These are phyloP conservation scores for Salvia rosmarinus DNA, from an alignment of 257 asterid genomes.

Conservation along the genomic window DNA sequence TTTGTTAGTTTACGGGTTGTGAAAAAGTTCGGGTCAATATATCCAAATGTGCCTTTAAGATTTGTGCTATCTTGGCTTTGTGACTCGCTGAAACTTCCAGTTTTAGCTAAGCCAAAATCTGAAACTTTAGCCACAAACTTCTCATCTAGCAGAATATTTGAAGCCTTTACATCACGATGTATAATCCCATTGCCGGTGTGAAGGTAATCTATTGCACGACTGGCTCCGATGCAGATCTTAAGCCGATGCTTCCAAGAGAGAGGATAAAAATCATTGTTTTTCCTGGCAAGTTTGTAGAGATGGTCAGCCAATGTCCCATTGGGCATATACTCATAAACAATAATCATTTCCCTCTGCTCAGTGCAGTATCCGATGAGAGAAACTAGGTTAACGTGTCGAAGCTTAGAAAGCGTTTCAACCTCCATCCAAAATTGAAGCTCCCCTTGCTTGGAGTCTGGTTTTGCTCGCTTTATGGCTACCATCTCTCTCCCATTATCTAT, in stretches of 20 bases:
- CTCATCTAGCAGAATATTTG: constrained; percentile 62
- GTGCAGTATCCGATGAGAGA: constrained; percentile 65
- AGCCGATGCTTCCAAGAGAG: constrained; percentile 53
- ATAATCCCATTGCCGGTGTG: constrained; percentile 50
- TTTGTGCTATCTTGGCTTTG: constrained; percentile 37
- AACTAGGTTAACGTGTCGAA: constrained; percentile 60
- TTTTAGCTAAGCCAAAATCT: constrained; percentile 68
- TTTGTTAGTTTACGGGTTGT: constrained; percentile 53
- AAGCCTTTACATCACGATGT: constrained; percentile 65
- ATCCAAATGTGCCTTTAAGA: constrained; percentile 72
- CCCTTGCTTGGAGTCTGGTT: constrained; percentile 58
- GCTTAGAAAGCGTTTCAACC: constrained; percentile 59
- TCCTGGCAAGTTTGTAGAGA: constrained; percentile 50
- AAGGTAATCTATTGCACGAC: constrained; percentile 61
- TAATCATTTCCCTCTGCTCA: constrained; percentile 53
- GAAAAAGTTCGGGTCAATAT: constrained; percentile 64
- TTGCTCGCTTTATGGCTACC: constrained; percentile 63
- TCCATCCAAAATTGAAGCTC: constrained; percentile 60
- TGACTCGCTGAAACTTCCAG: constrained; percentile 38
- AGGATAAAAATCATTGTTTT: constrained; percentile 27
- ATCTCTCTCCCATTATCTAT: constrained; percentile 41
- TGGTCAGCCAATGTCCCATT: constrained; percentile 65
- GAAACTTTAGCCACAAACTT: constrained; percentile 64
- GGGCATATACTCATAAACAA: constrained; percentile 62
- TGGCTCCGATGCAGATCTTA: constrained; percentile 48